Base-by-base conservation (phyloP, 257 asterid species). In the Haberlea rhodopensis region DNA sequence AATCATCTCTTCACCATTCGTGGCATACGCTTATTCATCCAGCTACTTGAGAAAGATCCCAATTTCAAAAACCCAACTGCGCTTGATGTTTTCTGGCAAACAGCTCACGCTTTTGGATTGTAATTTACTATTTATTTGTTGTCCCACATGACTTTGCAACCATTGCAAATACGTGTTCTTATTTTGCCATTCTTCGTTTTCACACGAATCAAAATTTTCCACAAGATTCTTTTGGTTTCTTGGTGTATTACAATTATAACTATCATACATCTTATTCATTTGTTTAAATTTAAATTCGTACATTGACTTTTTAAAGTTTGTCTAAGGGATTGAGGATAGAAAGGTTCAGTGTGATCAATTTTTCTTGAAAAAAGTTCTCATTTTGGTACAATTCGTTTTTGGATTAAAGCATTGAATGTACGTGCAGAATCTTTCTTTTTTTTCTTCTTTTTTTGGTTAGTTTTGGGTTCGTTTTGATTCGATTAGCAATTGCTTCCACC, bases 71-170 rank as follows among this genome's bases (percentile, higher is more conserved):
- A 62, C 73, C 66, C 78, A 67, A 70, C 77, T 67, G 79, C 75
- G 84, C 75, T 85, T 81, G 85, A 84, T 80, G 68, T 76, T 62
- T 43, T 66, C 72, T 59, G 88, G 85, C 94, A 80, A 83, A 78
- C 49, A 40, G 49, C 49, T 40, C 49, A 40, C 81, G 79, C 78
- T 60, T 76, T 64, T 69, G 78, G 84, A 74, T 51, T 79, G 73
- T 70, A 16, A 69, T 65, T 67, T 22, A 16, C 63, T 77, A 24
- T 10, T 49, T 48, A 25, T 31, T 62, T 24, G 54, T 63, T 57
- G 61, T 51, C 19, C 54, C 34, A 56, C 13, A 64, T 72, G 83
- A 75, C 88, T 82, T 79, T 21, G 72, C 62, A 55, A 71, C 9
- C 65, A 68, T 8, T 22, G 57, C 25, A 20, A 2, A 40, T 15